phyloP scores from a whole-genome alignment of 352 stramenopile species.

The Phytophthora macrochlamydospora region DNA sequence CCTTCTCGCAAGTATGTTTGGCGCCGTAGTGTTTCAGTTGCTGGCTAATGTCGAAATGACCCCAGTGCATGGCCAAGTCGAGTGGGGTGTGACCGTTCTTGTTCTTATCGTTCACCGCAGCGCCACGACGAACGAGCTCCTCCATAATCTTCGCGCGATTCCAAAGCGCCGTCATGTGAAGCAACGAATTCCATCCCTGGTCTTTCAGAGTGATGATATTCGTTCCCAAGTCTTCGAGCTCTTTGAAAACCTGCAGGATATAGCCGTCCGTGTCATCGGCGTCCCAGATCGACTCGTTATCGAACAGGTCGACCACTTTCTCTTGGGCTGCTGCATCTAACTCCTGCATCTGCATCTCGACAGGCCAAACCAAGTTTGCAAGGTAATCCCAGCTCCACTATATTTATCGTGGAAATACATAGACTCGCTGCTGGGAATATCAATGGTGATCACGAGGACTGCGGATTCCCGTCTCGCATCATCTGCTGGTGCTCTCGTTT shows the following conservation, averaged over 20 bases:
- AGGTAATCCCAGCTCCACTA: constrained; percentile 13
- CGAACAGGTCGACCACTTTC: constrained; percentile 54
- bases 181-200: constrained; percentile 49
- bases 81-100: constrained; percentile 55
- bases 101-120: constrained; percentile 53
- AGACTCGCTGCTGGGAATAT: not conserved
- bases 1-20: constrained; percentile 64
- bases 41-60: constrained; percentile 54
- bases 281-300: constrained; percentile 64
- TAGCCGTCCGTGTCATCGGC: constrained; percentile 57
- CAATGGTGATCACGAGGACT: constrained; percentile 1
- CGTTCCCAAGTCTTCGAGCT: constrained; percentile 34
- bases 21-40: constrained; percentile 64
- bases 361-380: not conserved
- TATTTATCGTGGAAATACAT: constrained; percentile 24
- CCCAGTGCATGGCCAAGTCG: constrained; percentile 63
- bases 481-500: constrained; percentile 43
- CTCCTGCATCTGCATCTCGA: constrained; percentile 22
- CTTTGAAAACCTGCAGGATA: constrained; percentile 44
- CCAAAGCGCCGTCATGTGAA: constrained; percentile 57
- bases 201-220: constrained; percentile 37
- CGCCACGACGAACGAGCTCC: constrained; percentile 47
- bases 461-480: constrained; percentile 12
- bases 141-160: constrained; percentile 57
- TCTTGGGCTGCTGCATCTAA: constrained; percentile 21